Evolutionary conservation across 306 rosid species (phyloP).

Genomic region (Ormosia semicastrata): DNA sequence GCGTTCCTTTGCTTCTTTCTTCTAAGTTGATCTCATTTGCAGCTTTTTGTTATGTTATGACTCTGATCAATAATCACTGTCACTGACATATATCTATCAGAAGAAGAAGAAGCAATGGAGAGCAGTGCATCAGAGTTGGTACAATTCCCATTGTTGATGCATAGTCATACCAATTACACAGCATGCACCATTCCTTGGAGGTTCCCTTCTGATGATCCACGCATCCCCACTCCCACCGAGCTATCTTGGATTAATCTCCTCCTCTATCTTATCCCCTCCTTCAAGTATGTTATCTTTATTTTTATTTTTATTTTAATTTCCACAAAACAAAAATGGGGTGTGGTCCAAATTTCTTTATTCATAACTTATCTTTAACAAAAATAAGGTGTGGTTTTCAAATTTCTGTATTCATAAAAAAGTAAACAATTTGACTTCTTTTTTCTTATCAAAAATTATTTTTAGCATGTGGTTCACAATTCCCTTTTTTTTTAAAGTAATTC

Average conservation of each 20-base stretch:
- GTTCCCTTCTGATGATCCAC: slow-evolving; percentile 76
- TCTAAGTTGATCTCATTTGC: neutral
- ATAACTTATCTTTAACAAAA: neutral
- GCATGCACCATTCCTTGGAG: slow-evolving; percentile 87
- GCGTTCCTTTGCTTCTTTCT: neutral
- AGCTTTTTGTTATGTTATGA: too few species aligned
- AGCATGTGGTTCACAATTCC: neutral
- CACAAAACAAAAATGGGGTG: neutral
- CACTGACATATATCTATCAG: neutral
- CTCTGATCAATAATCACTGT: neutral
- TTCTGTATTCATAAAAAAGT: neutral
- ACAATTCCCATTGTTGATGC: slow-evolving; percentile 62
- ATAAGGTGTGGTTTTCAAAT: neutral
- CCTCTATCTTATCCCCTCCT: slow-evolving; percentile 63
- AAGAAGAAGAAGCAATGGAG: slow-evolving; percentile 43
- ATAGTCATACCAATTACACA: slow-evolving; percentile 46
- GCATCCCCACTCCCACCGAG: slow-evolving; percentile 69
- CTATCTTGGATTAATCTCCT: slow-evolving; percentile 84
- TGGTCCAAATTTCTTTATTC: slow-evolving; percentile 8
- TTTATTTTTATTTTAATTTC: neutral
- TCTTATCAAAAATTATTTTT: neutral
- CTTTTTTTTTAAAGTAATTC: neutral
- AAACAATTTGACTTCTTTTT: neutral
- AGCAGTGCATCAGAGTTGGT: slow-evolving; percentile 61
- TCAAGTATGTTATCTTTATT: slow-evolving; percentile 45